Base-by-base conservation (phyloP, 192 early-diverging fungal genomes). In the Paraglomus occultum region DNA sequence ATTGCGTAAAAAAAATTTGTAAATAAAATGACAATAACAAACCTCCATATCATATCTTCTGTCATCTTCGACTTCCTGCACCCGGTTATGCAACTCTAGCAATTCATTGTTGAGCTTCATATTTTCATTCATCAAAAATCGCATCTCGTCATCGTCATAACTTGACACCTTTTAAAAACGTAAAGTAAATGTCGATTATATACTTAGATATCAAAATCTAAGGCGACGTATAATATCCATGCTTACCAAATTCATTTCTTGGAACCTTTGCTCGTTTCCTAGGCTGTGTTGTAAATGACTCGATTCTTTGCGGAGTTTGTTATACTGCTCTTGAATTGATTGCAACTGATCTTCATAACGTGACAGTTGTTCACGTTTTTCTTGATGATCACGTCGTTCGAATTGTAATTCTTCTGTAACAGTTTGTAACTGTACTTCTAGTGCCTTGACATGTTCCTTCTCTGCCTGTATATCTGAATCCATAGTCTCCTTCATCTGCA, bases 261-360 rank as follows among this genome's bases (percentile, higher is more conserved):
- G 43, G 22, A 52, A 39, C 39, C 43, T 66, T 39, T 51, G 17
- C 40, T 52, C 50, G 43, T 51, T 22, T 8, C 4, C 12, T 14
- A 69, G 18, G 38, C 3, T 55, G n/a, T 47, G 44, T 70, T 70
- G 55, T 23, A 70, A 58, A 23, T 70, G 55, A 11, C 48, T 39
- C 14, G 59, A 38, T 59, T 70, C 57, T 4, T 50, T 48, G 3
- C n/a, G 22, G 15, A 48, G 52, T 49, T 31, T 40, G 45, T 43
- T 42, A 38, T 23, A 68, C 7, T 54, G 51, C 40, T 70, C 67
- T 49, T 22, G 67, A n/a, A 44, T 44, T n/a, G 23, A 44, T 23
- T 70, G 67, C n/a, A 70, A 50, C 59, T 70, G 45, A 60, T 70
- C 67, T 70, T 70, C 67, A 18, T 70, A 70, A 31, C 44, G 6